Evolutionary conservation across 2,329 filamentous ascomycete species (phyloP), one percentile per base, ranked within the genome.

Genomic region (Stachybotrys elegans): DNA sequence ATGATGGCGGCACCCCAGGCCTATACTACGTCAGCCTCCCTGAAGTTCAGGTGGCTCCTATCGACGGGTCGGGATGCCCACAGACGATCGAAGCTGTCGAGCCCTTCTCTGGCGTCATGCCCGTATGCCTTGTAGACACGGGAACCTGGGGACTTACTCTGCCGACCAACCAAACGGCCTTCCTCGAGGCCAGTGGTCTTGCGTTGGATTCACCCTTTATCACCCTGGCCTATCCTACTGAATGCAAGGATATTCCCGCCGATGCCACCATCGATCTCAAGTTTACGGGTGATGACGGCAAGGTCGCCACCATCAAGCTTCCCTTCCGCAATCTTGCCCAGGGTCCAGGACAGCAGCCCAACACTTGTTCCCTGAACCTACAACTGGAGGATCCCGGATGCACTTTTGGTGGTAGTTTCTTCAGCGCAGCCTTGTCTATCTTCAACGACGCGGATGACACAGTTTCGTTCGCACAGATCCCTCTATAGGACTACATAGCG

Each of bases 391-490:
- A 36, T 17, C n/a, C 34, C 17, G 22, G 19, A 22, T 45, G 43
- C 23, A 45, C 32, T 19, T 45, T 45, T 39, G 43, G 43, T 21
- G 43, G 38, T 22, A 22, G 31, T 13, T 45, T 45, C 32, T 45
- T 45, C 32, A 42, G 38, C 19, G 43, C 43, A 5, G 43, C 23
- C 23, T 42, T 42, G 22, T 39, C 43, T 11, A 31, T 45, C 8
- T 45, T 45, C 17, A 29, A 45, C 19, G 43, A 45, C 32, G 39
- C 35, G 5, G 40, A 45, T 31, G 42, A 45, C 38, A 39, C 40
- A 22, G 25, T 45, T 31, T 29, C 38, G 19, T 40, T 45, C 21
- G 43, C 43, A 22, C 38, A 45, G 32, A 36, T 36, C 5, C 34
- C 34, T 6, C 21, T 36, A 17, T 36, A 20, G 21, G 29, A 32